phyloP scores from a whole-genome alignment of 108 stramenopile species.

The Conticribra weissflogii region DNA sequence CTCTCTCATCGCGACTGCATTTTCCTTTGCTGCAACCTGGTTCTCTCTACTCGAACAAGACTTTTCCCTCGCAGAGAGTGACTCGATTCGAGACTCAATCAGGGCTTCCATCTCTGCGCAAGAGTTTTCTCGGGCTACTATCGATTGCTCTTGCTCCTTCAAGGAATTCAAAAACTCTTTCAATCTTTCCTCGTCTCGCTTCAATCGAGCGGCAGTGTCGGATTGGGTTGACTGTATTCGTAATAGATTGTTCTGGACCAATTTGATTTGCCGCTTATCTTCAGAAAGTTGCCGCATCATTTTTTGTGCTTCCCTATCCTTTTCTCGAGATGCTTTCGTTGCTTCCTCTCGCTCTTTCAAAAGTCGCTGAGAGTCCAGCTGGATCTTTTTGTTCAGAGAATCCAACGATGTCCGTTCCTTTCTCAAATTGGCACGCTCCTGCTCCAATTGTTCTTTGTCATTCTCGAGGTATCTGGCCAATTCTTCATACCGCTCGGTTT shows the following conservation, averaged over 20 bases:
- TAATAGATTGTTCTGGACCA: constrained; percentile 25
- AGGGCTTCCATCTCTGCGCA: constrained; percentile 31
- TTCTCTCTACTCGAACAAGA: constrained; percentile 22
- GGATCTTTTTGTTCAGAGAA: neutral
- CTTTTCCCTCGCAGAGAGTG: constrained; percentile 27
- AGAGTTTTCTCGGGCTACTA: constrained; percentile 30
- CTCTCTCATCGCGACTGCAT: constrained; percentile 14
- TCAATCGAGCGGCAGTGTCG: constrained; percentile 1
- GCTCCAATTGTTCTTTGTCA: constrained; percentile 12
- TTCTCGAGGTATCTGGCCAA: constrained; percentile 10
- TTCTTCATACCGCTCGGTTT: constrained; percentile 16
- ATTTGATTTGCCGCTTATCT: constrained; percentile 18
- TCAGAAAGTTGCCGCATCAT: constrained; percentile 1
- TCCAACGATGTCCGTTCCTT: constrained; percentile 7
- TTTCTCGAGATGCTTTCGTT: constrained; percentile 4
- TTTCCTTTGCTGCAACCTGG: constrained; percentile 3
- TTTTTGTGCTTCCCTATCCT: constrained; percentile 7
- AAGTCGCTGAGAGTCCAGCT: neutral
- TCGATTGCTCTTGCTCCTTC: constrained; percentile 17
- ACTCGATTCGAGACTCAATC: constrained; percentile 19
- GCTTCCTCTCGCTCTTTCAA: neutral
- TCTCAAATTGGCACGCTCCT: constrained; percentile 8
- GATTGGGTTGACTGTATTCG: constrained; percentile 30
- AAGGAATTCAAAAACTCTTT: constrained; percentile 27
- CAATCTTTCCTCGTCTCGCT: constrained; percentile 22